Conservation (phyloP, 768 basidiomycete genomes). For the Tulasnella sp. region DNA sequence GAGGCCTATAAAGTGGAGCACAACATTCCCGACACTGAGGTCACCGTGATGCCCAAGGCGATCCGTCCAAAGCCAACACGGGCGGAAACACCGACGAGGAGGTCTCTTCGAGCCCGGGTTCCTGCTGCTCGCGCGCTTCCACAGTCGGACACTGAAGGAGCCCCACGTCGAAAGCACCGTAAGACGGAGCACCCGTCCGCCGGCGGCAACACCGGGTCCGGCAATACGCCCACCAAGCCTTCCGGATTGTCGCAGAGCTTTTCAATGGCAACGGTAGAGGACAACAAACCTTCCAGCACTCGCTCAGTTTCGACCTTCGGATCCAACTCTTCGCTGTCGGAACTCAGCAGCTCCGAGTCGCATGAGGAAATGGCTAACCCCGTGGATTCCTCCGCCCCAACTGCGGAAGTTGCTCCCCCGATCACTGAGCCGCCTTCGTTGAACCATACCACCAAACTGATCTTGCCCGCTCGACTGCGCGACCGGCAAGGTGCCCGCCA, state of each 20-base stretch:
- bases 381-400: not conserved
- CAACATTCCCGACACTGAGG: slow-evolving; percentile 13
- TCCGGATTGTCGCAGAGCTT: not conserved
- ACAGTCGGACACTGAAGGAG: slow-evolving; percentile 19
- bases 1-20: slow-evolving; percentile 33
- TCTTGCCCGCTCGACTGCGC: not conserved
- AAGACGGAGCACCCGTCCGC: not conserved
- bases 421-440: not conserved
- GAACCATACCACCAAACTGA: not conserved
- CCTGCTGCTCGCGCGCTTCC: slow-evolving; percentile 5
- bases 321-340: slow-evolving; percentile 5
- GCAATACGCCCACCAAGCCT: not conserved
- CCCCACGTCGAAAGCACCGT: slow-evolving; percentile 22
- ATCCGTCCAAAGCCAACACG: not conserved
- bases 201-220: not conserved
- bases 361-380: not conserved
- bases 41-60: not conserved
- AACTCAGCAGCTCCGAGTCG: slow-evolving; percentile 6
- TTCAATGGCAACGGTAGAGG: not conserved
- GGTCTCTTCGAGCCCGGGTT: slow-evolving; percentile 1
- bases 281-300: not conserved
- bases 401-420: not conserved
- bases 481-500: not conserved
- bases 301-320: not conserved
- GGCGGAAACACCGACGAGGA: not conserved